Evolutionary conservation across 805 yeast species (phyloP).

Genomic region (Brettanomyces nanus): DNA sequence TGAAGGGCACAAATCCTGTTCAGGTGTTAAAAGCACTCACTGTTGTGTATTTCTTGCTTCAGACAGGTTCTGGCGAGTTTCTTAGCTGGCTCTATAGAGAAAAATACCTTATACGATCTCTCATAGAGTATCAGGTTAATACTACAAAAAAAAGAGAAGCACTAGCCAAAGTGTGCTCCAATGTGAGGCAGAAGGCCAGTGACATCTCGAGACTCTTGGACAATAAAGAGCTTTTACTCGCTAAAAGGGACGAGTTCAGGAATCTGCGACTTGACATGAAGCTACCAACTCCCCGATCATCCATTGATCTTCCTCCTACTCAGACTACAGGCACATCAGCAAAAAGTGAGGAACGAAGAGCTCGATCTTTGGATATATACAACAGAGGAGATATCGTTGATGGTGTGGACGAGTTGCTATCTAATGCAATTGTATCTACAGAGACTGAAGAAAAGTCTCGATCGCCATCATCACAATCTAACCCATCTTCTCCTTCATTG

Average conservation of each 20-base stretch:
- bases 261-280: constrained; percentile 33
- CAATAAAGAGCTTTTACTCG: constrained; percentile 26
- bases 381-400: constrained; percentile 1
- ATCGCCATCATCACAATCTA: background rate
- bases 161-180: constrained; percentile 16
- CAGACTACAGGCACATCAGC: constrained; percentile 8
- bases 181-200: constrained; percentile 31
- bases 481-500: background rate
- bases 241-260: constrained; percentile 35
- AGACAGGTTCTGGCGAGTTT: constrained; percentile 47
- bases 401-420: background rate
- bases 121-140: constrained; percentile 23
- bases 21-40: constrained; percentile 44
- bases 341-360: background rate
- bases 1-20: constrained; percentile 30
- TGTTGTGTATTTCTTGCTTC: constrained; percentile 40
- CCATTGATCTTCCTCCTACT: constrained; percentile 13
- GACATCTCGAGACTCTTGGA: constrained; percentile 26
- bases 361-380: constrained; percentile 5
- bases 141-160: constrained; percentile 17
- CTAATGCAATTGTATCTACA: too few species aligned
- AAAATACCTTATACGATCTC: constrained; percentile 21
- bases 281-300: constrained; percentile 21
- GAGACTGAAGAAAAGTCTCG: too few species aligned
- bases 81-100: constrained; percentile 38